Evolutionary conservation across 164 flowering plant genomes (phyloP).

Genomic region (Vitis rupestris): DNA sequence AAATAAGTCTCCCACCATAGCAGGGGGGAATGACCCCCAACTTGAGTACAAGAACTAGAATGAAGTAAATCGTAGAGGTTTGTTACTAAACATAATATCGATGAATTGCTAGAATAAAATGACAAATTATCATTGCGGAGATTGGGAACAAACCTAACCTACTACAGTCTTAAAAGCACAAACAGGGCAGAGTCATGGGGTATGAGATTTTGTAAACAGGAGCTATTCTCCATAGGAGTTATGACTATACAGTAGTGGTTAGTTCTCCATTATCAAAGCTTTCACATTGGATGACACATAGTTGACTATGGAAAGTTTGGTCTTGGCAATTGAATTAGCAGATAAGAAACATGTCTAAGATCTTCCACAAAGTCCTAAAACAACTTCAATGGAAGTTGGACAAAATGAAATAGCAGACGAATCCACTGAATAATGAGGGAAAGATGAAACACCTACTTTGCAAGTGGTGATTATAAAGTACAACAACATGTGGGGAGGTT

Average conservation of each 20-base stretch:
- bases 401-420: slow-evolving; percentile 3
- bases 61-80: too few species aligned
- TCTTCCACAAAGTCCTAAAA: slow-evolving; percentile 3
- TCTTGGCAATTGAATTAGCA: background rate
- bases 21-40: too few species aligned
- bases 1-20: too few species aligned
- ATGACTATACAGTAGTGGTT: background rate
- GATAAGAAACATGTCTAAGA: slow-evolving; percentile 1
- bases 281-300: slow-evolving; percentile 5
- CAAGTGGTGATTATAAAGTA: slow-evolving; percentile 4
- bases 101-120: too few species aligned
- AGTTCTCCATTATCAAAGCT: slow-evolving; percentile 1
- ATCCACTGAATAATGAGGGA: background rate
- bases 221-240: background rate
- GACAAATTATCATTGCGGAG: too few species aligned
- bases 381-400: background rate
- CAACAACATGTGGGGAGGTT: slow-evolving; percentile 18
- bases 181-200: background rate
- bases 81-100: too few species aligned
- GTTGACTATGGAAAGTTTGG: background rate
- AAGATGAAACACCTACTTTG: slow-evolving; percentile 6
- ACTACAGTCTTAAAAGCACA: background rate
- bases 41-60: too few species aligned
- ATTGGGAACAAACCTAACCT: background rate
- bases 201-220: background rate